Base-by-base conservation (phyloP, 306 rosid species). In the Cyclanthera cordifolia region DNA sequence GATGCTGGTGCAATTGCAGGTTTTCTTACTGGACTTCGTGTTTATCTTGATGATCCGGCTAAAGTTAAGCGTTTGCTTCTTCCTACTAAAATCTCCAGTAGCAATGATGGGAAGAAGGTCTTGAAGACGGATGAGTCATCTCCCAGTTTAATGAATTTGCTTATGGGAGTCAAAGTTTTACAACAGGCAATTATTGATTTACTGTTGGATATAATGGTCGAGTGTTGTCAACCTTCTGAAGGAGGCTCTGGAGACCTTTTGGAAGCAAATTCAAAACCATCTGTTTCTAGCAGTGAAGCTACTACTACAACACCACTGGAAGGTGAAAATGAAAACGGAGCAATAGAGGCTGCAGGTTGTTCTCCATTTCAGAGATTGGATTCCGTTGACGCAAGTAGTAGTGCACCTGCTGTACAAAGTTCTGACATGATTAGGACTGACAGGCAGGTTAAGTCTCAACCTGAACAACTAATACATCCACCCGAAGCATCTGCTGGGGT, bases 1-100 rank as follows among this genome's bases (percentile, higher is more conserved):
- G 99, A 94, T 82, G 91, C 97, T 32, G 97, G 97, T 73, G 99
- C 99, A 54, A 94, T 94, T 85, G 96, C 97, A 73, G 97, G 99
- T 64, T 94, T 94, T 80, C 77, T 90, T 76, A 94, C 97, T 53
- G 97, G 99, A 69, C 99, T 94, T 65, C 91, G 99, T 64, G 97
- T 94, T 71, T 94, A 94, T 85, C 99, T 94, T 69, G 99, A 94
- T 77, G 99, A 94, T 80, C 99, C 99, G 76, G 97, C 88, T 32
- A 94, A 90, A 85, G 97, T 94, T 23, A 94, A 94, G 81, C 99
- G 96, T 39, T 77, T 94, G 85, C 97, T 94, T 79, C 95, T 94
- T 67, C 97, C 99, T 47, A 88, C 99, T 71, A 90, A 90, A 75
- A 88, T 94, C 58, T 88, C 99, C 65, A 80, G 91, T 76, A 69